phyloP scores from a whole-genome alignment of 192 early-diverging fungal species.

The Coemansia sp. region DNA sequence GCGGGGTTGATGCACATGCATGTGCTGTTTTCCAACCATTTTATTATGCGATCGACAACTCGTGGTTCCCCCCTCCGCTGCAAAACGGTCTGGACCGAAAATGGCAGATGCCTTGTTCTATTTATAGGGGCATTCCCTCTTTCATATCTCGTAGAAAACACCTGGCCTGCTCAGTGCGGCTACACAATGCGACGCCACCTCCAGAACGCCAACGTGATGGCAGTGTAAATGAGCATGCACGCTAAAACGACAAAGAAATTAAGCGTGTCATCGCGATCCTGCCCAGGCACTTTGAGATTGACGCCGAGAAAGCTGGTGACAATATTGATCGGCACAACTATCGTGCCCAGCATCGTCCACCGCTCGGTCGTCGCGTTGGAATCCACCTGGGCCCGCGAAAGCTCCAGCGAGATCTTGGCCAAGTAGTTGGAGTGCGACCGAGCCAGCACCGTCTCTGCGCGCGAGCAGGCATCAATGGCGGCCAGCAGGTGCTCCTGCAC shows the following conservation, averaged over 20 bases:
- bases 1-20: slow-evolving; percentile 1
- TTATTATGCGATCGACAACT: slow-evolving; percentile 4
- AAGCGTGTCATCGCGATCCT: slow-evolving; percentile 57
- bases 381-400: slow-evolving; percentile 47
- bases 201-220: slow-evolving; percentile 47
- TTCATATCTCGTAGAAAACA: no score
- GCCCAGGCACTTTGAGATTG: slow-evolving; percentile 69
- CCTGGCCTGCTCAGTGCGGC: no score
- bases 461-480: slow-evolving; percentile 33
- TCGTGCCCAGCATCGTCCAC: slow-evolving; percentile 52
- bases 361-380: slow-evolving; percentile 47
- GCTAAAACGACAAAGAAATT: slow-evolving; percentile 51
- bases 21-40: background rate
- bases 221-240: slow-evolving; percentile 42
- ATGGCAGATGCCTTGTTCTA: background rate
- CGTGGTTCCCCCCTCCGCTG: background rate
- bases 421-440: slow-evolving; percentile 73
- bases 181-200: slow-evolving; percentile 35
- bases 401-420: slow-evolving; percentile 74
- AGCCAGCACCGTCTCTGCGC: slow-evolving; percentile 62
- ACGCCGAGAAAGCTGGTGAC: slow-evolving; percentile 64
- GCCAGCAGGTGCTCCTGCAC: slow-evolving; percentile 42
- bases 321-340: slow-evolving; percentile 53
- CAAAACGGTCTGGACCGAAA: slow-evolving; percentile 3
- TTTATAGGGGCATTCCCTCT: background rate